Base-by-base conservation (phyloP, 148 eudicot species). In the Heliosperma pusillum region DNA sequence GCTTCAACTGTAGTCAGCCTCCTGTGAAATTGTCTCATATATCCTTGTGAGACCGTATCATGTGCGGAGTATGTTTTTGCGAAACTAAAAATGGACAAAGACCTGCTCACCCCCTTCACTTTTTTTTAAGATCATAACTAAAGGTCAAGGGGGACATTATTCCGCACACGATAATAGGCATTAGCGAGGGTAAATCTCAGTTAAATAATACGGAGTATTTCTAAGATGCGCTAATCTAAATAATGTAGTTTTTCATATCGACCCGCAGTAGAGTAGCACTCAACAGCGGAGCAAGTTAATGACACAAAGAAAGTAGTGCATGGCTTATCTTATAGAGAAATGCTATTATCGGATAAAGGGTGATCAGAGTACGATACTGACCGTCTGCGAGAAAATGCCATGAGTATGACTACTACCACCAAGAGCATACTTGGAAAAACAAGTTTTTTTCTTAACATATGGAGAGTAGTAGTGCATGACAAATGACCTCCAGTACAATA, bases 401-500 rank as follows among this genome's bases (percentile, higher is more conserved):
- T 47, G 77, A 52, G 77, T 78, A 45, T 81, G 84, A 58, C 63
- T 63, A 58, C 67, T 63, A 9, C 82, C 84, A 52, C 27, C 65
- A 69, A 47, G 47, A 71, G 22, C 19, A 55, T 78, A 77, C 69
- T 55, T 73, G 29, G 88, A 84, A 70, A 84, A 65, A 68, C 91
- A 88, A 82, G 85, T 85, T 70, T 80, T 86, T 77, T 75, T 82
- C 82, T 66, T 83, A 27, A 81, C 88, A 50, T 47, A 1, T 47
- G 79, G 76, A 76, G 83, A 83, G 70, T 72, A 88, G 76, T 77
- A 88, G 26, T 77, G 63, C n/a, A 52, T 70, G 55, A 85, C 86
- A 77, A 88, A 83, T 30, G 75, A 59, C 78, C 79, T 84, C 91
- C 89, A 88, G 59, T 72, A 84, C 12, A 24, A 25, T 40, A 84